A percentile compares a stretch with the other conserved stretches of the same genome.
These are phyloP conservation scores for Capsicum pubescens DNA, from an alignment of 257 asterid species.

Conservation along the genomic window DNA sequence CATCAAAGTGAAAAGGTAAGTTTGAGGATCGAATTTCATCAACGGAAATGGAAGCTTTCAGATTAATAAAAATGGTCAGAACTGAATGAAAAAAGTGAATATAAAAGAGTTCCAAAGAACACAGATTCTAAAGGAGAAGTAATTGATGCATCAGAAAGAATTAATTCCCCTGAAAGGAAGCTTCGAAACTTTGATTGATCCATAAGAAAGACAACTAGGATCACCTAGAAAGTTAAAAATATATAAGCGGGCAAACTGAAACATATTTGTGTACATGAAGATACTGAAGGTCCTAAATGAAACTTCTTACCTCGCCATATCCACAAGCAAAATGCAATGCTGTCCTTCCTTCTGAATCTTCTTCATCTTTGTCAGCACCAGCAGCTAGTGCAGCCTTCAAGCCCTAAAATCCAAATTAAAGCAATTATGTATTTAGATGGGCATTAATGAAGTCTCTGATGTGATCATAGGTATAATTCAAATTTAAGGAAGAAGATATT, in stretches of 20 bases:
- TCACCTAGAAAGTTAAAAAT: neutral
- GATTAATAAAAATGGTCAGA: neutral
- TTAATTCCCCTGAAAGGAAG: neutral
- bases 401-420: constrained; percentile 53
- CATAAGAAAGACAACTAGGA: constrained; percentile 1
- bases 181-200: neutral
- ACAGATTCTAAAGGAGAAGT: constrained; percentile 2
- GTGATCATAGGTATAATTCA: neutral
- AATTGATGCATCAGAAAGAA: neutral
- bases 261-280: neutral
- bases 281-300: neutral
- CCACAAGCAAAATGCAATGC: constrained; percentile 99
- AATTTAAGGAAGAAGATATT: neutral
- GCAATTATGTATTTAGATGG: neutral
- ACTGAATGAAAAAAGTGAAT: neutral
- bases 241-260: neutral
- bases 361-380: constrained; percentile 97
- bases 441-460: neutral
- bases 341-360: constrained; percentile 98
- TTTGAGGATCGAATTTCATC: constrained; percentile 16
- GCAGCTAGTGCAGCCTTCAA: constrained; percentile 78
- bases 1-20: neutral
- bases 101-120: neutral
- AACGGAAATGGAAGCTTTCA: neutral
- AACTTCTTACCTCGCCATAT: constrained; percentile 82